phyloP scores from a whole-genome alignment of 1,284 basidiomycete genomes.

The Xerocomus cyaneibrunnescens region DNA sequence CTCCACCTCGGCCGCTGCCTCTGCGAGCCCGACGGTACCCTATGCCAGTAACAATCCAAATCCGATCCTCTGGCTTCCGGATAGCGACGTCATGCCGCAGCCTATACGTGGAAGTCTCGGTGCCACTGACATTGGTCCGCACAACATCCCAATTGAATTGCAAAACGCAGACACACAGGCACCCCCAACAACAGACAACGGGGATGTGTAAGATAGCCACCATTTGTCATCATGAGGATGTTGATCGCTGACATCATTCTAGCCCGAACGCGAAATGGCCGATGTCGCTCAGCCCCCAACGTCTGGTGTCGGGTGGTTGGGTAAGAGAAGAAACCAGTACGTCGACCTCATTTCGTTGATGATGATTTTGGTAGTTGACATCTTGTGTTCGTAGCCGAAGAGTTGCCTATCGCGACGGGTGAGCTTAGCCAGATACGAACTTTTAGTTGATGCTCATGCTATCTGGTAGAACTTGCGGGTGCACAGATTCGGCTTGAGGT shows the following conservation, averaged over 20 bases:
- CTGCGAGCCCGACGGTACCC: slow-evolving; percentile 30
- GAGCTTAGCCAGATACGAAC: neutral
- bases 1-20: slow-evolving; percentile 6
- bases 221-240: neutral
- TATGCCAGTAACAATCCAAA: slow-evolving; percentile 32
- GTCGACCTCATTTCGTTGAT: neutral
- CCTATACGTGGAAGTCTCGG: slow-evolving; percentile 40
- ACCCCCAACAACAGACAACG: slow-evolving; percentile 52
- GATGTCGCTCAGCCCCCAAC: slow-evolving; percentile 52
- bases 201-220: slow-evolving; percentile 31
- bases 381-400: slow-evolving; percentile 31
- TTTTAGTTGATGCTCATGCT: neutral
- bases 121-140: slow-evolving; percentile 45
- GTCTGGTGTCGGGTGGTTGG: slow-evolving; percentile 53
- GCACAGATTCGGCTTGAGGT: slow-evolving; percentile 55
- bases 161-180: slow-evolving; percentile 50
- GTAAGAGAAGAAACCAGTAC: slow-evolving; percentile 47
- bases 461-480: slow-evolving; percentile 23
- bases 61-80: slow-evolving; percentile 28
- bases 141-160: slow-evolving; percentile 46
- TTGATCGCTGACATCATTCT: neutral
- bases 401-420: slow-evolving; percentile 43
- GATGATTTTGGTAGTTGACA: neutral
- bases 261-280: slow-evolving; percentile 53
- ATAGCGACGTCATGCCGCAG: slow-evolving; percentile 25